phyloP scores from a whole-genome alignment of 179 eudicot species.

The Silene coronaria region DNA sequence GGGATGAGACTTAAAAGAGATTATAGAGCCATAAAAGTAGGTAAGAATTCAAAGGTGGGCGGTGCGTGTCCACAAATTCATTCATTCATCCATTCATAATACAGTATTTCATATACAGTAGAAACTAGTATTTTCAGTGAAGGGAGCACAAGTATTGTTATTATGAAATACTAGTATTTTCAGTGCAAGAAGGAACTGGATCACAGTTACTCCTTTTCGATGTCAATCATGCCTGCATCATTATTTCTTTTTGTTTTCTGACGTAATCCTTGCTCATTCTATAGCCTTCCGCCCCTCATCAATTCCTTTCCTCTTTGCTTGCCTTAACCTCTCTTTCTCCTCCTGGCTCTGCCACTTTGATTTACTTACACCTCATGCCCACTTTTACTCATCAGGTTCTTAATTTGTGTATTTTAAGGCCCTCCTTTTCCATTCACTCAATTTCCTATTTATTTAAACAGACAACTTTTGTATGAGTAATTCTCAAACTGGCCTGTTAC shows the following conservation, averaged over 20 bases:
- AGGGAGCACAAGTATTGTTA: no score
- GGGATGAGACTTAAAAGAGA: background rate
- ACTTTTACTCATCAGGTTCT: no score
- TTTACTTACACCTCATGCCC: conserved; percentile 17
- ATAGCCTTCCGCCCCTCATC: conserved; percentile 25
- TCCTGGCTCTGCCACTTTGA: no score
- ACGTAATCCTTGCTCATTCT: conserved; percentile 82
- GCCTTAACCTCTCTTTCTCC: conserved; percentile 41
- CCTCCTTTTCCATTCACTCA: no score
- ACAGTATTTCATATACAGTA: background rate
- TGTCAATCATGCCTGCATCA: conserved; percentile 33
- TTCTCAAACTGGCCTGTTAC: no score
- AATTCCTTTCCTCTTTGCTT: conserved; percentile 7
- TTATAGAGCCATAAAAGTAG: background rate
- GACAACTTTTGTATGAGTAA: no score
- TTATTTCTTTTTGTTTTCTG: conserved; percentile 46
- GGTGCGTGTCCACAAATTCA: background rate
- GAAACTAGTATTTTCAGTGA: conserved; percentile 5
- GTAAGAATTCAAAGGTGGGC: background rate
- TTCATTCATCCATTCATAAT: no score
- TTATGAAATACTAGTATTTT: background rate
- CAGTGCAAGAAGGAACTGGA: conserved; percentile 58
- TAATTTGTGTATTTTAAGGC: no score
- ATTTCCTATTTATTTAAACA: no score
- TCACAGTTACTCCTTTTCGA: conserved; percentile 69